Evolutionary conservation across 75 land plant genomes (phyloP).

Genomic region (Pinus tabuliformis): DNA sequence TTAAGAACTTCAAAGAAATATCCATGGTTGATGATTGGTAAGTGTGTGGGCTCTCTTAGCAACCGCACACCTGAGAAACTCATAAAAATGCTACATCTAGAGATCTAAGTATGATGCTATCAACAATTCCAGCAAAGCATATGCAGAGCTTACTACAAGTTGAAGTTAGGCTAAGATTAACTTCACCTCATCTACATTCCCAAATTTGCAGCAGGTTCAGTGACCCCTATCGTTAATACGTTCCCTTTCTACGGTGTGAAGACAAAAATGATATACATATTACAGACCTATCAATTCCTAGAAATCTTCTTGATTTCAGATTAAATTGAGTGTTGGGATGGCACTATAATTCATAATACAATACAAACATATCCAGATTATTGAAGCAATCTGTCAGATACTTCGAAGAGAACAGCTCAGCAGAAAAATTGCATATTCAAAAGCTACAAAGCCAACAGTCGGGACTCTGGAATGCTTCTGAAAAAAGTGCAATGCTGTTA

Average conservation of each 20-base stretch:
- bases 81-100: background rate
- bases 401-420: background rate
- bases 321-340: background rate
- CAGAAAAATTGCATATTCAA: background rate
- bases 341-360: background rate
- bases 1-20: no score
- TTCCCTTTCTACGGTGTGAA: background rate
- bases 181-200: background rate
- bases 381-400: background rate
- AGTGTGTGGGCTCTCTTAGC: background rate
- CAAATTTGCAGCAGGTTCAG: background rate
- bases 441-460: background rate
- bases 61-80: background rate
- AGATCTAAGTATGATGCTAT: background rate
- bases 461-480: background rate
- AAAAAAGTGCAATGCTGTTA: background rate
- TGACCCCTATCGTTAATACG: background rate
- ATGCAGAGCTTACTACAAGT: background rate
- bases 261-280: background rate
- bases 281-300: background rate
- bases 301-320: background rate
- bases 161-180: conserved; percentile 1
- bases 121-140: background rate
- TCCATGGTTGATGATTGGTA: background rate
- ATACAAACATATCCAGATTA: background rate